A percentile compares a stretch with the other conserved stretches of the same genome.
These are phyloP conservation scores for Pisolithus orientalis DNA, from an alignment of 768 basidiomycete genomes.

Conservation along the genomic window DNA sequence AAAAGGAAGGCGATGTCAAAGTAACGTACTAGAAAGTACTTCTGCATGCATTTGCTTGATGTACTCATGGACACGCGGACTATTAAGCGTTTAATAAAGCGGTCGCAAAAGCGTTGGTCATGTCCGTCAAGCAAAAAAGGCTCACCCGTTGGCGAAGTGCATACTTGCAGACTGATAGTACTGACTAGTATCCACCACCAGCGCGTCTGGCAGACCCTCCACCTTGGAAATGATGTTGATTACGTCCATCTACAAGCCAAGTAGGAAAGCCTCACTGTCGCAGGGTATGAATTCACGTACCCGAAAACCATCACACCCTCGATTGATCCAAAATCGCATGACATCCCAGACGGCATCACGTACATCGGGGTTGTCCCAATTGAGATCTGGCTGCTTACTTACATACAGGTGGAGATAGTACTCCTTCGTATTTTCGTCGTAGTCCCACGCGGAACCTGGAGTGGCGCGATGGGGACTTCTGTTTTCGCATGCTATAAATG, in stretches of 20 bases:
- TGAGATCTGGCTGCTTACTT: conserved; percentile 66
- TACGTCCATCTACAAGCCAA: conserved; percentile 50
- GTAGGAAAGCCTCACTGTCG: not conserved
- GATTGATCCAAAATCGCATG: conserved; percentile 70
- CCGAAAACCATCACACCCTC: conserved; percentile 71
- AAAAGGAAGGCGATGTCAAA: conserved; percentile 6
- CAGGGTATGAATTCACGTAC: conserved; percentile 31
- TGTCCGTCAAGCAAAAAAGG: conserved; percentile 5
- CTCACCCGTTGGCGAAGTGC: conserved; percentile 57
- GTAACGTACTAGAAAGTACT: conserved; percentile 50
- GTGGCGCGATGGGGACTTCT: not conserved
- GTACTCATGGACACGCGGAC: conserved; percentile 62
- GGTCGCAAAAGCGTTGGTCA: not conserved
- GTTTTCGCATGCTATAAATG: not conserved
- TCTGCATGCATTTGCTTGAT: conserved; percentile 58
- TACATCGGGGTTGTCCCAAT: conserved; percentile 67
- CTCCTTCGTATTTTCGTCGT: conserved; percentile 55
- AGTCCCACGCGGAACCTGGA: conserved; percentile 65
- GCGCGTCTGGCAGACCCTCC: conserved; percentile 60
- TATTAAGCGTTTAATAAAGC: conserved; percentile 18
- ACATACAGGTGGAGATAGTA: conserved; percentile 70
- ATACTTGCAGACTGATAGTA: conserved; percentile 49
- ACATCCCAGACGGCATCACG: conserved; percentile 53
- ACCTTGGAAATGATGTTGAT: conserved; percentile 66
- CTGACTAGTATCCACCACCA: conserved; percentile 43